Evolutionary conservation across 108 stramenopile species (phyloP).

Genomic region (Skeletonema marinoi): DNA sequence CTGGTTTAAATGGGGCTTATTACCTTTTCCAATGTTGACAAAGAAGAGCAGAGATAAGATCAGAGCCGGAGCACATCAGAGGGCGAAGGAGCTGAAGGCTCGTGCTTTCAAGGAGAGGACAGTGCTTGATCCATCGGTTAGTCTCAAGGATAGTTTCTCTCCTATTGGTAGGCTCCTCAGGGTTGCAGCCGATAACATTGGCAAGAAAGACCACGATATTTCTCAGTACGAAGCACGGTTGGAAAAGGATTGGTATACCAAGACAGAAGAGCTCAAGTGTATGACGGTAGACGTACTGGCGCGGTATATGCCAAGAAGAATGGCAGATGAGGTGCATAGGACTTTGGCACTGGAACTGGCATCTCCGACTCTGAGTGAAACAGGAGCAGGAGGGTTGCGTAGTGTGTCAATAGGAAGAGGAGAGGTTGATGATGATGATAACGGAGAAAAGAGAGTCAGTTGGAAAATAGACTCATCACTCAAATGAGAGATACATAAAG

Average conservation of each 20-base stretch:
- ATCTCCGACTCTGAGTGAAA: too few relatives aligned
- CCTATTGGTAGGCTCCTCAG: too few relatives aligned
- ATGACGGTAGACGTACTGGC: neutral
- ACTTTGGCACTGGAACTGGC: neutral
- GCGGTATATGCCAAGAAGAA: neutral
- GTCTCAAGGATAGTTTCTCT: too few relatives aligned
- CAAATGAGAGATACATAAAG: too few relatives aligned
- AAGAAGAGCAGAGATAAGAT: too few relatives aligned
- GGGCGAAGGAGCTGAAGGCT: too few relatives aligned
- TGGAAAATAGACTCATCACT: neutral
- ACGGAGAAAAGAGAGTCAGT: neutral
- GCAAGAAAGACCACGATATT: neutral
- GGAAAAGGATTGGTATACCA: neutral
- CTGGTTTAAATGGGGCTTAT: too few relatives aligned
- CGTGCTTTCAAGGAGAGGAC: too few relatives aligned
- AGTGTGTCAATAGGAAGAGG: neutral
- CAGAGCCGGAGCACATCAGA: too few relatives aligned
- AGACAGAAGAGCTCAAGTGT: neutral
- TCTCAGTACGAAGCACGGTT: neutral
- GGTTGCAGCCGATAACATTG: too few relatives aligned
- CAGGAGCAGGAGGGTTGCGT: neutral
- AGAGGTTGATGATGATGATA: neutral
- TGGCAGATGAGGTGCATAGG: slow-evolving; percentile 2
- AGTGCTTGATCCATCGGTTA: too few relatives aligned
- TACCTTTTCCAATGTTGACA: too few relatives aligned